Percentiles rank a stretch among this genome's conserved stretches.
Conservation (phyloP, 2,329 filamentous ascomycete genomes). For the Xylariaceae sp. region DNA sequence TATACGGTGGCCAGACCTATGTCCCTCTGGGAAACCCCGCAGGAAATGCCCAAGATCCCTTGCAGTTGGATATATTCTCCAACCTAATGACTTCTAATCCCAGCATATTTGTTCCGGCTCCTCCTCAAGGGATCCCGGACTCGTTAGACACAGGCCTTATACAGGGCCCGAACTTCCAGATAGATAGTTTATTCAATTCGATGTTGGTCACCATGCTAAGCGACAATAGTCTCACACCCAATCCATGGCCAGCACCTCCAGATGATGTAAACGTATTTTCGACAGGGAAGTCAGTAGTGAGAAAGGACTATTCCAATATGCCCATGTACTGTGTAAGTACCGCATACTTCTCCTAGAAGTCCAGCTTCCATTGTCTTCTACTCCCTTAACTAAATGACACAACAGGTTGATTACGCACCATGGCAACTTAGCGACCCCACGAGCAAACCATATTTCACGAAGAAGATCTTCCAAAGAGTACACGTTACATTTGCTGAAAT, state of each 20-base stretch:
- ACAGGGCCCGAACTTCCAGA: too few relatives aligned
- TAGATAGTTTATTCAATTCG: conserved; percentile 15
- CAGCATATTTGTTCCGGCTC: conserved; percentile 4
- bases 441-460: conserved; percentile 35
- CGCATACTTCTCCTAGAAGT: neutral
- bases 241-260: conserved; percentile 7
- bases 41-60: conserved; percentile 34
- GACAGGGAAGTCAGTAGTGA: conserved; percentile 9
- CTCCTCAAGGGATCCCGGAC: too few relatives aligned
- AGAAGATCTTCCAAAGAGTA: conserved; percentile 32
- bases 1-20: conserved; percentile 30
- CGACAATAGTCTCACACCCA: conserved; percentile 4
- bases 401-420: conserved; percentile 20
- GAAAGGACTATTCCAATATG: conserved; percentile 21
- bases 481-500: conserved; percentile 34
- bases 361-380: conserved; percentile 1
- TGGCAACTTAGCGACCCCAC: conserved; percentile 37
- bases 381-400: neutral
- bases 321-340: conserved; percentile 21
- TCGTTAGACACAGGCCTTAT: too few relatives aligned
- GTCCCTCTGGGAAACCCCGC: conserved; percentile 14
- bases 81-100: conserved; percentile 32
- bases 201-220: conserved; percentile 12
- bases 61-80: conserved; percentile 27
- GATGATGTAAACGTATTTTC: conserved; percentile 3